Percentiles rank a stretch among this genome's conserved stretches.
Evolutionary conservation across 2,329 filamentous ascomycete species (phyloP).

Genomic region (Didymella sp.): DNA sequence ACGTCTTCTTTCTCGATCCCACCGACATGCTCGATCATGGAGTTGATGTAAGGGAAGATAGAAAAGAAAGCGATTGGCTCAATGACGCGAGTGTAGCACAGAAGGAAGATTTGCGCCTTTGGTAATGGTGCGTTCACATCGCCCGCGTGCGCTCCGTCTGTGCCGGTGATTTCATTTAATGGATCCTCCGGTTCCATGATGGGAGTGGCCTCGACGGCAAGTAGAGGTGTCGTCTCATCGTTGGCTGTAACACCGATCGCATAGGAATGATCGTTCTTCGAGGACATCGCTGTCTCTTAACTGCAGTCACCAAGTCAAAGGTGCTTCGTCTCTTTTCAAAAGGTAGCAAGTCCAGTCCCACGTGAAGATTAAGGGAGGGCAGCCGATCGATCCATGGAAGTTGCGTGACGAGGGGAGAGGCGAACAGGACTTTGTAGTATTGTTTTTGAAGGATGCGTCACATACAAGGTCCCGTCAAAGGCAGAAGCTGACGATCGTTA

Average conservation of each 20-base stretch:
- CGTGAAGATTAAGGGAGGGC: not conserved
- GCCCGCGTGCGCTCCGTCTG: conserved; percentile 18
- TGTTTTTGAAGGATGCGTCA: conserved; percentile 5
- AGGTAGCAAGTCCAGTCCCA: not conserved
- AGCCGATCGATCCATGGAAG: not conserved
- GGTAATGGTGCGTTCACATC: conserved; percentile 41
- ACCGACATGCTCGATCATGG: conserved; percentile 75
- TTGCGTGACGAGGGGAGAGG: not conserved
- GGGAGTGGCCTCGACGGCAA: conserved; percentile 28
- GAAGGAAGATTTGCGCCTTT: conserved; percentile 67
- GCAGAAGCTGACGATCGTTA: conserved; percentile 2
- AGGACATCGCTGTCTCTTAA: not conserved
- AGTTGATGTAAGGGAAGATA: conserved; percentile 80
- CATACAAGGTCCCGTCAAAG: not conserved
- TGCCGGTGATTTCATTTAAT: conserved; percentile 1
- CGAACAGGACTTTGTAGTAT: not conserved
- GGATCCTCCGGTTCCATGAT: conserved; percentile 23
- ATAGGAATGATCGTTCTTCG: not conserved
- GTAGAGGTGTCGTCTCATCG: conserved; percentile 42
- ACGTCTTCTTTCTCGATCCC: conserved; percentile 68
- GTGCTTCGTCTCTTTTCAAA: not conserved
- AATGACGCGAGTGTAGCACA: conserved; percentile 75
- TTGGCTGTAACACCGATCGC: not conserved
- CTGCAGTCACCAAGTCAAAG: not conserved
- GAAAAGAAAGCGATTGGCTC: conserved; percentile 85